Percentiles rank a stretch among this genome's conserved stretches.
Conservation (phyloP, 176 grass and related monocot species). For the Oryza australiensis region DNA sequence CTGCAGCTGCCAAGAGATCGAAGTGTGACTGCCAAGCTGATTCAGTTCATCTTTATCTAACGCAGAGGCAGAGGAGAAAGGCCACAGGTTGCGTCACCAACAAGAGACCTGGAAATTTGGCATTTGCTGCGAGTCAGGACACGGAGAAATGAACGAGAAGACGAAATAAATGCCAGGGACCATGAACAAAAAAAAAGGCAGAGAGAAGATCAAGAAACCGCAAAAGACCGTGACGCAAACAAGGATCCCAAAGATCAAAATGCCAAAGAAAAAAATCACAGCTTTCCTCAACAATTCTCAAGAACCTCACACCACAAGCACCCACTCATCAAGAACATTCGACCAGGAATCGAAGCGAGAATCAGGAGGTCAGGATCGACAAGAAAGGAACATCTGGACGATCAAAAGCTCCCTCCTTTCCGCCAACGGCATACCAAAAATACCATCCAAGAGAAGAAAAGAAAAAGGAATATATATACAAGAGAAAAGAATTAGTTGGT, state of each 20-base stretch:
- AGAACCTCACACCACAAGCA: constrained; percentile 7
- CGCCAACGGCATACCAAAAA: not conserved
- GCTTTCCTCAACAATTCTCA: constrained; percentile 1
- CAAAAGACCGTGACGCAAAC: constrained; percentile 11
- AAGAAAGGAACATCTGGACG: constrained; percentile 10
- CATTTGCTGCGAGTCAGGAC: constrained; percentile 37
- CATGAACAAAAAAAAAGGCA: not conserved
- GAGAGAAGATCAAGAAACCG: constrained; percentile 12
- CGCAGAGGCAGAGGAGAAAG: not conserved
- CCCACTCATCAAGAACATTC: constrained; percentile 9
- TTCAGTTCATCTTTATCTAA: constrained; percentile 15
- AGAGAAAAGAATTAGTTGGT: not conserved
- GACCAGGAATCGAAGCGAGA: not conserved
- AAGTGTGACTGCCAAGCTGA: not conserved
- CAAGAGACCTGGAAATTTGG: constrained; percentile 52
- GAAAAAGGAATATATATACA: not conserved
- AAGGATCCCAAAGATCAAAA: constrained; percentile 30
- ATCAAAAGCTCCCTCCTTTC: constrained; percentile 1
- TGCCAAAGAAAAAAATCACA: not conserved
- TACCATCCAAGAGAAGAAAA: not conserved
- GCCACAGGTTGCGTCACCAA: constrained; percentile 28
- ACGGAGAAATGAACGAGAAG: not conserved
- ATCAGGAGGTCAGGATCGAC: constrained; percentile 9
- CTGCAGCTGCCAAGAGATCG: constrained; percentile 19
- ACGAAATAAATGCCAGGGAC: constrained; percentile 28